A percentile compares a stretch with the other conserved stretches of the same genome.
Conservation (phyloP, 2,329 filamentous ascomycete species). For the Aspergillus aculeatus region DNA sequence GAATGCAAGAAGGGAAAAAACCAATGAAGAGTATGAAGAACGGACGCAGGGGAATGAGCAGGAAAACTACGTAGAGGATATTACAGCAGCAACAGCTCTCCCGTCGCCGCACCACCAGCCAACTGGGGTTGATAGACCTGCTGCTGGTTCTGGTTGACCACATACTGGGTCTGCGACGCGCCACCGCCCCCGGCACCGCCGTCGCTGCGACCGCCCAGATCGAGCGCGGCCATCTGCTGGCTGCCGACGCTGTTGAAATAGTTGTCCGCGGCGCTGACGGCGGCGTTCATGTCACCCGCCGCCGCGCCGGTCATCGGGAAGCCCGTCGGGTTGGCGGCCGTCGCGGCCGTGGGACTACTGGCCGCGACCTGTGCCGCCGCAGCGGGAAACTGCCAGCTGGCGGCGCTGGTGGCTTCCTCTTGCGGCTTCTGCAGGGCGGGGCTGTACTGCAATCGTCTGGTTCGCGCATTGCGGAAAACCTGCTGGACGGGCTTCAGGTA, state of each 20-base stretch:
- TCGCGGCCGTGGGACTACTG: slow-evolving; percentile 15
- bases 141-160: slow-evolving; percentile 81
- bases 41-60: not conserved
- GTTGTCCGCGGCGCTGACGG: slow-evolving; percentile 79
- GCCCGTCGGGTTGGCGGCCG: slow-evolving; percentile 30
- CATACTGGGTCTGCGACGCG: slow-evolving; percentile 52
- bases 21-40: slow-evolving; percentile 1
- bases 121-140: slow-evolving; percentile 69
- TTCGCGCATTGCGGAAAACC: slow-evolving; percentile 86
- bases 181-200: slow-evolving; percentile 64
- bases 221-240: slow-evolving; percentile 71
- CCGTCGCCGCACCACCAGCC: slow-evolving; percentile 63
- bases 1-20: not conserved
- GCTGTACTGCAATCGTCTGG: slow-evolving; percentile 74
- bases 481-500: slow-evolving; percentile 98
- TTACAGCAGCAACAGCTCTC: slow-evolving; percentile 68
- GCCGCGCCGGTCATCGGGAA: slow-evolving; percentile 30
- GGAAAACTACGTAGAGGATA: slow-evolving; percentile 1
- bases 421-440: slow-evolving; percentile 77
- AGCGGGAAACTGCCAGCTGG: slow-evolving; percentile 34
- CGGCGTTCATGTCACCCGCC: slow-evolving; percentile 61
- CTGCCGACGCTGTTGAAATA: slow-evolving; percentile 81
- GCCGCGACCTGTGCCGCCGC: slow-evolving; percentile 28
- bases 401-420: slow-evolving; percentile 38
- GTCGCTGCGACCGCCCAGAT: slow-evolving; percentile 62